Evolutionary conservation across 257 asterid species (phyloP).

Genomic region (Primulina huaijiensis): DNA sequence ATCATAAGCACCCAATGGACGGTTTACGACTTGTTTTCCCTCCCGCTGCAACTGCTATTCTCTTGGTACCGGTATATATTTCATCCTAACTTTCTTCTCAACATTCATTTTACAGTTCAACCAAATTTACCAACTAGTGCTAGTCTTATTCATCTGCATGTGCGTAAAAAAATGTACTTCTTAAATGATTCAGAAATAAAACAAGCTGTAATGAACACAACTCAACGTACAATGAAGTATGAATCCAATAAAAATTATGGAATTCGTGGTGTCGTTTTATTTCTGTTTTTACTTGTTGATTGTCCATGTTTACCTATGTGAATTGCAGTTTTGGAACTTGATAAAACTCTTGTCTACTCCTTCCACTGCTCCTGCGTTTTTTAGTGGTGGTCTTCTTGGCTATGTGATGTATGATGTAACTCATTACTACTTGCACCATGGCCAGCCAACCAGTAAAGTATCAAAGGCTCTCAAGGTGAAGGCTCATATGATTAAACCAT

Average conservation of each 20-base stretch:
- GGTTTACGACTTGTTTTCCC: constrained; percentile 80
- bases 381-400: constrained; percentile 81
- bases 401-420: constrained; percentile 87
- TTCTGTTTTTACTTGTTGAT: not conserved
- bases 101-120: not conserved
- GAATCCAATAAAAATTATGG: not conserved
- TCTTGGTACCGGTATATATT: constrained; percentile 55
- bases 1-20: constrained; percentile 96
- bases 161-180: not conserved
- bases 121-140: not conserved
- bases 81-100: not conserved
- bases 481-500: not conserved
- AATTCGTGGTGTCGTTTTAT: not conserved
- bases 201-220: not conserved
- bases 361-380: constrained; percentile 63
- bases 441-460: constrained; percentile 59
- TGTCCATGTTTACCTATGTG: not conserved
- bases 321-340: constrained; percentile 67
- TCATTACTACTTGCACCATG: constrained; percentile 89
- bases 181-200: not conserved
- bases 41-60: constrained; percentile 67
- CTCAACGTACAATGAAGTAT: not conserved
- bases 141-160: not conserved
- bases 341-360: constrained; percentile 49
- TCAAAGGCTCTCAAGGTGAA: constrained; percentile 72